Base-by-base conservation (phyloP, 2,329 filamentous ascomycete species). In the Diaporthe sp. region DNA sequence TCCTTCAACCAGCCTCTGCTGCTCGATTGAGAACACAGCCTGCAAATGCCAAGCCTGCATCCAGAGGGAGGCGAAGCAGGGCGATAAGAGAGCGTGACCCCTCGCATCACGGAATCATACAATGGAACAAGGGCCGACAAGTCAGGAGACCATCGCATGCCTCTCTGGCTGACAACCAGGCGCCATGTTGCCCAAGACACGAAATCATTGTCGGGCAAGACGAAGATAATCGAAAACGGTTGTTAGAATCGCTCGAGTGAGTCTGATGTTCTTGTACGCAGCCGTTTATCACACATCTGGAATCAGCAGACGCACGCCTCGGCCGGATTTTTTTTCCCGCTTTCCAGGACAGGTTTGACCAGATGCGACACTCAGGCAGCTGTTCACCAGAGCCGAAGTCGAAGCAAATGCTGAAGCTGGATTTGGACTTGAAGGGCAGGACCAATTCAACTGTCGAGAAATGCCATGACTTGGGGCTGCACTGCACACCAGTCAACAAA, bases 1-100 rank as follows among this genome's bases (percentile, higher is more conserved):
- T 53, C 65, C 65, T 68, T 39, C 47, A 39, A 51, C 63, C 63
- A 51, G 63, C 31, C 20, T 65, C 31, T 51, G 63, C 63, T 31
- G 63, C 44, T 22, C 2, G 22, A 51, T 25, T 22, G 31, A 10
- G 15, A 20, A 39, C 47, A 68, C 47, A 53, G 65, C 65, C 65
- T 53, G 65, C 31, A 22, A 47, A 8, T 53, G 65, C 31, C 31
- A 47, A 8, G 12, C 31, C 22, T 51, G 63, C 44, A 25, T 34
- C 47, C 63, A 67, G 44, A 22, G 17, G 17, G 28, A 37, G 47
- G 44, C 63, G 31, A 68, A 47, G 63, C 25, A 34, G 31, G 22
- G 51, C 8, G 31, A 25, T 9, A 25, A 9, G 17, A 53, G 31
- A 53, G 7, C 7, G 4, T 51, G 44, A 25, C 61, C 44, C 13